phyloP scores from a whole-genome alignment of 257 asterid genomes.

The Salvia splendens region DNA sequence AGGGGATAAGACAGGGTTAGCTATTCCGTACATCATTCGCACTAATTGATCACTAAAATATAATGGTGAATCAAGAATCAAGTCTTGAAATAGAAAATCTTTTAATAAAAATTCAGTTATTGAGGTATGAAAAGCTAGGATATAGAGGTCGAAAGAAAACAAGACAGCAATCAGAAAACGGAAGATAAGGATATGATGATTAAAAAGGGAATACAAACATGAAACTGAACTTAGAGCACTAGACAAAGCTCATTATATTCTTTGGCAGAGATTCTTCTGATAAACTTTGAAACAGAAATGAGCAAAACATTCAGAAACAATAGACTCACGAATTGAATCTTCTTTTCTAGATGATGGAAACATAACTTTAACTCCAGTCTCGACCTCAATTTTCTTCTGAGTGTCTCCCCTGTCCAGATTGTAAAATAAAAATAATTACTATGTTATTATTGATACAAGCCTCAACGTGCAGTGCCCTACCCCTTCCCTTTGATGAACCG shows the following conservation, averaged over 20 bases:
- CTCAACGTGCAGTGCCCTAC: slow-evolving; percentile 43
- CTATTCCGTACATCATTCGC: slow-evolving; percentile 9
- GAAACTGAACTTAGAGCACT: slow-evolving; percentile 10
- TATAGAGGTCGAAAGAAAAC: slow-evolving; percentile 6
- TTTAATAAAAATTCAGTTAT: neutral
- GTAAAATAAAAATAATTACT: slow-evolving; percentile 16
- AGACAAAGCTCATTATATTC: neutral
- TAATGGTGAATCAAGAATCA: slow-evolving; percentile 9
- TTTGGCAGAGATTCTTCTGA: neutral
- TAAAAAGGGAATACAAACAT: neutral
- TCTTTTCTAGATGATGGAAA: slow-evolving; percentile 63
- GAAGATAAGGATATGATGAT: slow-evolving; percentile 13
- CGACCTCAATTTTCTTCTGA: slow-evolving; percentile 61
- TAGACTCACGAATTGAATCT: slow-evolving; percentile 69
- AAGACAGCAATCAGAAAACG: neutral
- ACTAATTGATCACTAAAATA: slow-evolving; percentile 1
- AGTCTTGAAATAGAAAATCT: neutral
- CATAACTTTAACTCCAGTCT: slow-evolving; percentile 57
- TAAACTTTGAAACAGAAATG: neutral
- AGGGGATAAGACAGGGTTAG: slow-evolving; percentile 14
- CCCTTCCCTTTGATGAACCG: slow-evolving; percentile 76
- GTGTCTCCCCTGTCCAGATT: slow-evolving; percentile 63
- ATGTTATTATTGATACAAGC: slow-evolving; percentile 21
- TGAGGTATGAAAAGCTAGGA: slow-evolving; percentile 6
- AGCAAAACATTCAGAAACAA: slow-evolving; percentile 30